Evolutionary conservation across 2,329 filamentous ascomycete species (phyloP).

Genomic region (Keithomyces neogunnii): DNA sequence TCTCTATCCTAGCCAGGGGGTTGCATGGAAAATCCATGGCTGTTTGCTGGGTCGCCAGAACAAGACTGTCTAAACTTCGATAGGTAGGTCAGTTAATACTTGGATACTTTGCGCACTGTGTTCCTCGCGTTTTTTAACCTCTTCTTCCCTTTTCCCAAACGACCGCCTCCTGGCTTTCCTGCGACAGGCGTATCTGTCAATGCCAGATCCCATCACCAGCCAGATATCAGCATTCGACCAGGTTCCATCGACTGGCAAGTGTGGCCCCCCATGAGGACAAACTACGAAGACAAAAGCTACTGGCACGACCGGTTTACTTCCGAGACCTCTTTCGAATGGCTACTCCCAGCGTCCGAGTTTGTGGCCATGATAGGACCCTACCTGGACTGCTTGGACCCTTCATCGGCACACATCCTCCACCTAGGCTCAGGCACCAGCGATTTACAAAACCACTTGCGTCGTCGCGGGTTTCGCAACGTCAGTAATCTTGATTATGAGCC

Average conservation of each 20-base stretch:
- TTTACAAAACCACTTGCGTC: slow-evolving; percentile 37
- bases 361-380: slow-evolving; percentile 29
- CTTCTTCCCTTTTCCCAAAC: no score
- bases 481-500: slow-evolving; percentile 44
- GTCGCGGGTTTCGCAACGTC: slow-evolving; percentile 30
- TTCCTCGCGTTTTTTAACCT: no score
- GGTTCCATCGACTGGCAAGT: slow-evolving; percentile 1
- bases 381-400: slow-evolving; percentile 19
- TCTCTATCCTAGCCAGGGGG: no score
- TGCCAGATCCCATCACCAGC: no score
- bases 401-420: slow-evolving; percentile 30
- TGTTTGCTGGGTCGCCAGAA: no score
- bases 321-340: slow-evolving; percentile 40
- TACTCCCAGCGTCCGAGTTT: slow-evolving; percentile 32
- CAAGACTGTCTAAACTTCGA: no score
- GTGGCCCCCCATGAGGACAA: slow-evolving; percentile 17
- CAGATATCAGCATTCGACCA: background rate
- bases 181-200: no score
- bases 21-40: no score
- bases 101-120: no score
- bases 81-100: no score
- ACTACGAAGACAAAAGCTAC: slow-evolving; percentile 42
- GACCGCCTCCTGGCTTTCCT: no score
- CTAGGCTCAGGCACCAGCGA: slow-evolving; percentile 42
- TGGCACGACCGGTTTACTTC: slow-evolving; percentile 38